phyloP scores from a whole-genome alignment of 1,139 yeast species.

The Zhuliangozyma blackwelliae region DNA sequence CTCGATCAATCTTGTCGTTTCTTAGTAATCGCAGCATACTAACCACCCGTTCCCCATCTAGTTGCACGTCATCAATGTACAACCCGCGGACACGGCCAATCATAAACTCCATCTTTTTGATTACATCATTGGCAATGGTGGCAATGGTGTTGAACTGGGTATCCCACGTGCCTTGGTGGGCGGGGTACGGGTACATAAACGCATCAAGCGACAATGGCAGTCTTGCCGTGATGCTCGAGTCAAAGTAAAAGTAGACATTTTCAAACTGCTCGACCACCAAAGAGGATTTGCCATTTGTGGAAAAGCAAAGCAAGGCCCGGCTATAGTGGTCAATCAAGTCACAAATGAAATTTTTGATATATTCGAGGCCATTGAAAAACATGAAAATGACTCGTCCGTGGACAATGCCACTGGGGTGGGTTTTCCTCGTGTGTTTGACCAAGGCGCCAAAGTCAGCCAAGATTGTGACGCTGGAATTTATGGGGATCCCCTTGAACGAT shows the following conservation, averaged over 20 bases:
- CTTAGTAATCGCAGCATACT: background rate
- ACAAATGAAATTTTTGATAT: slow-evolving; percentile 28
- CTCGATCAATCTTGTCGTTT: too few relatives aligned
- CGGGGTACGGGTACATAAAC: background rate
- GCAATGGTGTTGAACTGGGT: slow-evolving; percentile 24
- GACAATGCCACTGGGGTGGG: slow-evolving; percentile 12
- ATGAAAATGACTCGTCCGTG: slow-evolving; percentile 34
- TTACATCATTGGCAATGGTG: slow-evolving; percentile 32
- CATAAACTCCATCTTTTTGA: slow-evolving; percentile 33
- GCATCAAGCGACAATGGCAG: too few relatives aligned
- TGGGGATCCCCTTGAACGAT: slow-evolving; percentile 23
- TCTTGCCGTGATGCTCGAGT: slow-evolving; percentile 19
- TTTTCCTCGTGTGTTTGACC: slow-evolving; percentile 13
- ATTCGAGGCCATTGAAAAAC: slow-evolving; percentile 37
- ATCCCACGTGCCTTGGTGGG: background rate
- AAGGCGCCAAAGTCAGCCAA: slow-evolving; percentile 26
- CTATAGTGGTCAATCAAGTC: slow-evolving; percentile 30
- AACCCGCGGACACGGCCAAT: slow-evolving; percentile 29
- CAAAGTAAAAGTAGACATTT: slow-evolving; percentile 35
- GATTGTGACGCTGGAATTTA: slow-evolving; percentile 23
- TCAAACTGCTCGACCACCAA: slow-evolving; percentile 10
- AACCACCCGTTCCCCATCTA: slow-evolving; percentile 29
- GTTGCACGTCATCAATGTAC: slow-evolving; percentile 30
- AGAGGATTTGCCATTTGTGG: slow-evolving; percentile 3
- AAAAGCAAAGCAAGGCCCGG: background rate